Evolutionary conservation across 352 stramenopile species (phyloP), one percentile per base, ranked within the genome.

Genomic region (Globisporangium mamillatum): DNA sequence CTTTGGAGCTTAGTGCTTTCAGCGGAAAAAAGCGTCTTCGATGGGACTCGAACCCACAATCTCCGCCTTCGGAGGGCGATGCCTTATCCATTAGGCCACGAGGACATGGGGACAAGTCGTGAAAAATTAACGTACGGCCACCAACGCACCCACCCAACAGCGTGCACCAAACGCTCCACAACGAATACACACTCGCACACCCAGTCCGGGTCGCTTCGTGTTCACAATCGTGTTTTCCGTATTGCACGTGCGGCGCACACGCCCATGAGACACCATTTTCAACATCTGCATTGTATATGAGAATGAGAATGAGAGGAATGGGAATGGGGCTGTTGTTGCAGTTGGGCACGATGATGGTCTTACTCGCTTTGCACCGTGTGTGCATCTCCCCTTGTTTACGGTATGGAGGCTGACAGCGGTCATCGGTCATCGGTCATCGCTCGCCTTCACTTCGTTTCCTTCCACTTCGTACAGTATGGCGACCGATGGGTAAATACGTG

Each of bases 31-130:
- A 69, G n/a, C 59, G 57, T 69, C 64, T 57, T 59, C 50, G 64
- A 69, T 64, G 64, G 64, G 64, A 69, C 64, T 69, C 64, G 64
- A 69, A 69, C 64, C 64, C 64, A 64, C 64, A 69, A 69, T 69
- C 64, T 69, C 64, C 64, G 64, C 64, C 64, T 69, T 69, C 64
- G 64, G 64, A 69, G 64, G 64, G 64, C 64, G 64, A 69, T 58
- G 64, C 64, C 64, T 69, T 67, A 57, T 56, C 63, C 63, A 68
- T 68, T 68, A 68, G 63, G 63, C 63, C 63, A 68, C 63, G 46
- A 62, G 57, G 63, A 68, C 63, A 36, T 58, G 0, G 1, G 3
- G 1, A 18, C 20, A 32, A 4, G 8, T 1, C 5, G 1, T 8
- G 0, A 27, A 10, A n/a, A 60, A 38, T 12, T 38, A 46, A 50